phyloP scores from a whole-genome alignment of 2,329 filamentous ascomycete genomes.

The Conoideocrella luteorostrata region DNA sequence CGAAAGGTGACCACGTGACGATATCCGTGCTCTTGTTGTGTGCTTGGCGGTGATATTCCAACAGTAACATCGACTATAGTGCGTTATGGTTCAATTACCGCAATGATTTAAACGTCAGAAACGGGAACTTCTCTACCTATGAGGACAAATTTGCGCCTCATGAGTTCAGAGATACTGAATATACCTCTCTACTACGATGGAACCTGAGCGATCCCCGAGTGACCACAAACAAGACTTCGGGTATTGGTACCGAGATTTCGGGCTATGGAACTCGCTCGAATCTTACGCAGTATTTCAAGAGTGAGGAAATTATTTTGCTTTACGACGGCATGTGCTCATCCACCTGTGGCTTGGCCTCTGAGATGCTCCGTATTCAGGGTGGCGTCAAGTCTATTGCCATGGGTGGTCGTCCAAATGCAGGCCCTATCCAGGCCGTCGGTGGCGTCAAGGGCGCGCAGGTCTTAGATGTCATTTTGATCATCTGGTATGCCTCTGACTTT shows the following conservation, averaged over 20 bases:
- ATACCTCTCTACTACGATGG: conserved; percentile 47
- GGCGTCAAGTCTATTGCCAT: conserved; percentile 46
- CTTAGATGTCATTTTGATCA: conserved; percentile 24
- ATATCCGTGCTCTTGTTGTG: too few relatives aligned
- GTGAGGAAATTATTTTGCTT: conserved; percentile 53
- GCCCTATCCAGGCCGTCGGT: conserved; percentile 47
- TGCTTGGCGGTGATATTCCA: too few relatives aligned
- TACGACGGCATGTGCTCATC: conserved; percentile 54
- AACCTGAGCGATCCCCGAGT: conserved; percentile 37
- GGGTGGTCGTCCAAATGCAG: conserved; percentile 40
- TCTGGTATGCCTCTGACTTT: conserved; percentile 16
- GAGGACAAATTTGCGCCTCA: conserved; percentile 37
- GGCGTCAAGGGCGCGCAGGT: conserved; percentile 45
- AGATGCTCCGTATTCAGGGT: conserved; percentile 45
- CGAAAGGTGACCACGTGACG: too few relatives aligned
- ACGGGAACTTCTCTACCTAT: conserved; percentile 43
- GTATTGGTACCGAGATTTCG: conserved; percentile 27
- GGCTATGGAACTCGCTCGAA: conserved; percentile 33
- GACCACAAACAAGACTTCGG: conserved; percentile 29
- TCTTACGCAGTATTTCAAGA: conserved; percentile 45
- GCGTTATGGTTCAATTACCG: conserved; percentile 43
- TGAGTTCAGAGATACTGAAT: conserved; percentile 42
- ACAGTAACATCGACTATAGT: too few relatives aligned
- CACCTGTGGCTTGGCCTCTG: conserved; percentile 50
- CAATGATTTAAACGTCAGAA: conserved; percentile 41